Conservation (phyloP, 371 early-diverging fungal genomes). For the Mucor mucedo region DNA sequence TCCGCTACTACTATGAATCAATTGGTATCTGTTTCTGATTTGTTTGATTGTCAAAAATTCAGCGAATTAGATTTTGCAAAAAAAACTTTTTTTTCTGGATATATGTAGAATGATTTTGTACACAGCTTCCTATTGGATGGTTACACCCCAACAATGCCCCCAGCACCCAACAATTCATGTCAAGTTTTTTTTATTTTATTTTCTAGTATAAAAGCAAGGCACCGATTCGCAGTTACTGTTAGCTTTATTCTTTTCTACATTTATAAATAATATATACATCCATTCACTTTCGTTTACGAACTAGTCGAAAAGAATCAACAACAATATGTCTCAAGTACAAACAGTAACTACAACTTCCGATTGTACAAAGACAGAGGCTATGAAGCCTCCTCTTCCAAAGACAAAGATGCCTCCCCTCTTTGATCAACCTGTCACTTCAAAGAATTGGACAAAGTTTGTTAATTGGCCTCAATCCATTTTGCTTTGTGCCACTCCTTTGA, state of each 20-base stretch:
- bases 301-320: background rate
- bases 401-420: conserved; percentile 56
- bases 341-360: conserved; percentile 21
- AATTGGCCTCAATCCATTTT: conserved; percentile 85
- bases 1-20: background rate
- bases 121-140: conserved; percentile 37
- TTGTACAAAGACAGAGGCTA: conserved; percentile 53
- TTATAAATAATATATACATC: conserved; percentile 2
- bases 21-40: background rate
- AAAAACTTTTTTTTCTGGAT: background rate
- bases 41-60: background rate
- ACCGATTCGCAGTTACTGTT: background rate
- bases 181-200: conserved; percentile 9
- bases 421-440: conserved; percentile 54
- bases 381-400: conserved; percentile 51
- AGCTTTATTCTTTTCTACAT: background rate
- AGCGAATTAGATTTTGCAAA: background rate
- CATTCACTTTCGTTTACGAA: conserved; percentile 4
- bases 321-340: conserved; percentile 30
- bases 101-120: background rate
- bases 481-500: conserved; percentile 75
- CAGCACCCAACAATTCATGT: conserved; percentile 38
- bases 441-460: conserved; percentile 64
- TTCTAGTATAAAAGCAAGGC: background rate
- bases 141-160: conserved; percentile 40